Evolutionary conservation across 139 green algal species (phyloP), one percentile per base, ranked within the genome.

Genomic region (Chlorella sp.): DNA sequence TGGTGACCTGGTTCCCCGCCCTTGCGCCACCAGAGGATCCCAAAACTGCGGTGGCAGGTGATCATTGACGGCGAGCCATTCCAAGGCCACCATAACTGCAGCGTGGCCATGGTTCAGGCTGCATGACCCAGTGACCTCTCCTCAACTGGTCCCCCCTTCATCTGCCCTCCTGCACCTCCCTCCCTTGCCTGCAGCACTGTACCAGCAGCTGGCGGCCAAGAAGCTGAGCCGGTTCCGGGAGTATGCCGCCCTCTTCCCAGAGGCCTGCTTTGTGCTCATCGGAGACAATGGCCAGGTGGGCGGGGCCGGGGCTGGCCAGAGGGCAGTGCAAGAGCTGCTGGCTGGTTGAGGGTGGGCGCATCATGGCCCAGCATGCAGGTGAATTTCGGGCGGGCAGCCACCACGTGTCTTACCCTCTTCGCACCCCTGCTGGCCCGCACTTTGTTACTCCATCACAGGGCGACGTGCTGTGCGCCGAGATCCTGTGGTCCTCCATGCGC

Each of bases 281-380:
- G 92, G 92, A 6, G 92, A 95, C 86, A 93, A 94, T 64, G 92
- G 92, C 13, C 92, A 95, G 86, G 89, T 84, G 51, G 18, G 78
- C 12, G 25, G 0, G 23, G 30, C 55, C 2, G 39, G 12, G 67
- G 3, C 38, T 56, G 69, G 20, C 18, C n/a, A 3, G 68, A 1
- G 2, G 16, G 34, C 4, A 11, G 13, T 38, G 28, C 25, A 39
- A 28, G 65, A 36, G 64, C 17, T 69, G 44, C 44, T 51, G 44
- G 63, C n/a, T 69, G 63, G 63, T 51, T 36, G 34, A 3, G 13
- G 25, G 12, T 11, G 3, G 9, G n/a, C 41, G 25, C 13, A 21
- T n/a, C 64, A 71, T 39, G 9, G 64, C 64, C n/a, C n/a, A n/a
- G n/a, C n/a, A n/a, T n/a, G n/a, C n/a, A n/a, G n/a, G n/a, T n/a